Base-by-base conservation (phyloP, 2,329 filamentous ascomycete genomes). In the Aureobasidium sp. region DNA sequence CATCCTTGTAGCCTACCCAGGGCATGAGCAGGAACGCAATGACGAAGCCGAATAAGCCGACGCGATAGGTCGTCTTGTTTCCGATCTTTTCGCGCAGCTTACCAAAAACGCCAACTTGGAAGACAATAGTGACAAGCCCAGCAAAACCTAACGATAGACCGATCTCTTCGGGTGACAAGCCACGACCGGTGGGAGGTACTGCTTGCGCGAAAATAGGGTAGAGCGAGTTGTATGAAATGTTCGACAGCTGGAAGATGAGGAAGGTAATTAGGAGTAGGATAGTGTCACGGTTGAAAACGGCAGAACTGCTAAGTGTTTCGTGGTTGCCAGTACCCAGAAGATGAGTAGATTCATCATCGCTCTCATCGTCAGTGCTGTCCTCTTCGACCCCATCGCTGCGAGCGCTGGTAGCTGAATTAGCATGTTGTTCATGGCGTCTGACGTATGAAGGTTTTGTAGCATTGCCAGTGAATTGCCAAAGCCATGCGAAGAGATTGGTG, bases 171-270 rank as follows among this genome's bases (percentile, higher is more conserved):
- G 93, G 90, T 0, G 82, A 82, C 3, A 97, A 79, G 0, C 82
- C 80, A 44, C 94, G 87, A 20, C 94, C 94, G 0, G 87, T 87
- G 0, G 94, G 94, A 0, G 86, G 80, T 0, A 82, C 75, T 0
- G 88, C 86, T 61, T 92, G 87, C 0, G 88, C 90, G 69, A 97
- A 99, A 60, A 97, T 93, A 0, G 94, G 94, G 69, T 95, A 99
- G 0, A 99, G 79, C 20, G 90, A 93, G 75, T 96, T 97, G 81
- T 92, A 99, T 3, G 91, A 92, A 67, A 97, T 91, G 73, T 97
- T 97, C 64, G 89, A 87, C 5, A 99, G 81, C 70, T 97, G 92
- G 71, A 97, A 99, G 55, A 97, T 87, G 47, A 97, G 84, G 71
- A 96, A 97, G 0, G 92, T 95, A 59, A 84, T 73, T 6, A 99